Base-by-base conservation (phyloP, 2,329 filamentous ascomycete genomes). In the Paramyrothecium sp. region DNA sequence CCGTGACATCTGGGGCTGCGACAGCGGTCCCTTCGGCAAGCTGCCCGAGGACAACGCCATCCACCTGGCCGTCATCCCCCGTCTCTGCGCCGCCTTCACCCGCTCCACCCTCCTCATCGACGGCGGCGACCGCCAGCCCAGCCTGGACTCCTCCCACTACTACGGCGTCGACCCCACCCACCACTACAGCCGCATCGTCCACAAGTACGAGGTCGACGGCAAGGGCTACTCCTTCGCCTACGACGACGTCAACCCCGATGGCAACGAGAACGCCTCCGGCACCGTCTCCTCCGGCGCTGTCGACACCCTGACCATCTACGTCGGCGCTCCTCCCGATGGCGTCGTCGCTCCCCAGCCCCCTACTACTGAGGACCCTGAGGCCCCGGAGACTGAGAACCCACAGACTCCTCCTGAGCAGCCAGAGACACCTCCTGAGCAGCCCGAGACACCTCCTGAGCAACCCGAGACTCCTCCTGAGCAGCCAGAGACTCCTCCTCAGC, bases 171-270 rank as follows among this genome's bases (percentile, higher is more conserved):
- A 71, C 50, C 75, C 78, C 0, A 80, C 78, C 12, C 78, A 72
- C 63, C 85, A 88, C 66, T 89, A 88, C 66, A 75, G 82, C 30
- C 75, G 83, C 10, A 75, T 89, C 44, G 78, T 89, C 2, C 87
- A 89, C 69, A 70, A 78, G 41, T 77, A 83, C 53, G 84, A 88
- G 71, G 66, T 79, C 4, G 85, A 89, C 67, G 80, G 80, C 1
- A 73, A 77, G 49, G 87, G 87, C 0, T 90, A 90, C 66, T 82
- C 84, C 0, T 90, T 89, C 65, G 78, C 87, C 0, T 90, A 89
- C 62, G 87, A 90, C 64, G 87, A 90, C 66, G 87, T 90, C 19
- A 82, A 84, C 55, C 81, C 85, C n/a, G 30, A 30, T 58, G 83
- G 79, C 19, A 77, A 79, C 26, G 73, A 78, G 60, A 83, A 88